phyloP scores from a whole-genome alignment of 441 rosid genomes.

The Populus hybrid region DNA sequence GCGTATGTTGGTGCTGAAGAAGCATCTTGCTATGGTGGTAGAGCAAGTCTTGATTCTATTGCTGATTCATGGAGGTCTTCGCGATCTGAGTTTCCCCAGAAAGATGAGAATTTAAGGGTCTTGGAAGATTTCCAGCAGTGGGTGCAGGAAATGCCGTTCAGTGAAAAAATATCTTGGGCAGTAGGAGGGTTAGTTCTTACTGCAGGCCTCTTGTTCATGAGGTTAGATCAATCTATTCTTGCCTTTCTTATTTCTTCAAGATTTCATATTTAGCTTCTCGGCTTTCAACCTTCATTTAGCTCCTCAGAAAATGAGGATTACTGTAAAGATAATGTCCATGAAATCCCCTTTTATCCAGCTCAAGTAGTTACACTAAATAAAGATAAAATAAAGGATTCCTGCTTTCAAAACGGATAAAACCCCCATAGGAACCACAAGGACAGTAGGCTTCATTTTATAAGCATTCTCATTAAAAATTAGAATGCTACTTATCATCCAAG shows the following conservation, averaged over 20 bases:
- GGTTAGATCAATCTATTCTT: conserved; percentile 35
- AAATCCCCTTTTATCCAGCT: neutral
- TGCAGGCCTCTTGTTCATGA: conserved; percentile 61
- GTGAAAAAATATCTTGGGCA: conserved; percentile 64
- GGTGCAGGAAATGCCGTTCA: conserved; percentile 48
- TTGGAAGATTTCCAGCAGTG: conserved; percentile 53
- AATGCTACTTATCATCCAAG: neutral
- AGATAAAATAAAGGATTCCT: neutral
- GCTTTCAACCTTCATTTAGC: neutral
- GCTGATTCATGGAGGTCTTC: conserved; percentile 60
- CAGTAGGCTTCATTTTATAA: neutral
- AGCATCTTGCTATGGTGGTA: conserved; percentile 64
- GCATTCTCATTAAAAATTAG: neutral
- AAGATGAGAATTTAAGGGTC: conserved; percentile 26
- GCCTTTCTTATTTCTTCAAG: neutral
- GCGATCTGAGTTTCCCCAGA: conserved; percentile 30
- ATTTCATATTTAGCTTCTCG: neutral
- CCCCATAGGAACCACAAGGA: neutral
- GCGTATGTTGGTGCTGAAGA: conserved; percentile 32
- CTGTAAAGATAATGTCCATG: neutral
- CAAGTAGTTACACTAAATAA: neutral
- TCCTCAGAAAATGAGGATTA: neutral
- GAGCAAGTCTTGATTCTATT: conserved; percentile 63
- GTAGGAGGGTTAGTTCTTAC: conserved; percentile 78
- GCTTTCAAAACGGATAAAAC: neutral